phyloP scores from a whole-genome alignment of 78 protist genomes.

The Cavenderia fasciculata region DNA sequence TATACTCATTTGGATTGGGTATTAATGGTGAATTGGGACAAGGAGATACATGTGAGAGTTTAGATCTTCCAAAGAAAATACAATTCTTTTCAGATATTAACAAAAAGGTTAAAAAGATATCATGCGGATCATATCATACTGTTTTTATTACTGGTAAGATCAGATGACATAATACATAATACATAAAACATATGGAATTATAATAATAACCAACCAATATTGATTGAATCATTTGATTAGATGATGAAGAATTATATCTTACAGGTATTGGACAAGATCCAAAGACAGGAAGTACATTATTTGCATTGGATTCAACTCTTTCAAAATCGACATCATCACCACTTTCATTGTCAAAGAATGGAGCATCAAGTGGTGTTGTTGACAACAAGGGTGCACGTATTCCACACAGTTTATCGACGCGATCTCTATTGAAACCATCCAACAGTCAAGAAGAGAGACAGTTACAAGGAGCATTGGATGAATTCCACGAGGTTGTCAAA shows the following conservation, averaged over 20 bases:
- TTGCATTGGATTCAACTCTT: too few species aligned
- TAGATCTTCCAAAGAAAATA: slow-evolving; percentile 18
- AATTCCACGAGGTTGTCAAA: too few species aligned
- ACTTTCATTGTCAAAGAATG: too few species aligned
- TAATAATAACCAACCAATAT: too few species aligned
- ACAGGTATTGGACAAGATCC: slow-evolving; percentile 53
- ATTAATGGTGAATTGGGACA: slow-evolving; percentile 44
- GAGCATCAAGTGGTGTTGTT: too few species aligned
- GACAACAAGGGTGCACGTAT: too few species aligned
- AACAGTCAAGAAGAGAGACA: too few species aligned
- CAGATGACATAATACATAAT: neutral
- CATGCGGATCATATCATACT: slow-evolving; percentile 76
- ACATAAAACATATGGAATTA: neutral
- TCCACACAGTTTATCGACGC: too few species aligned
- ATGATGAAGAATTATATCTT: slow-evolving; percentile 62
- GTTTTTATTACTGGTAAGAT: slow-evolving; percentile 71
- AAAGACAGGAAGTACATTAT: slow-evolving; percentile 34
- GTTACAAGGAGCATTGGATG: too few species aligned
- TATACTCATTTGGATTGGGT: slow-evolving; percentile 39
- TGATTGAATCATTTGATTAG: neutral
- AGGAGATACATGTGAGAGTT: neutral
- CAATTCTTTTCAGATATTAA: slow-evolving; percentile 18
- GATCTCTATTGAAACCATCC: too few species aligned
- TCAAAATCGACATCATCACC: too few species aligned
- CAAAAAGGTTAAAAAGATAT: slow-evolving; percentile 52